These are phyloP conservation scores for Scutellaria barbata DNA, from an alignment of 257 asterid genomes.

Conservation along the genomic window DNA sequence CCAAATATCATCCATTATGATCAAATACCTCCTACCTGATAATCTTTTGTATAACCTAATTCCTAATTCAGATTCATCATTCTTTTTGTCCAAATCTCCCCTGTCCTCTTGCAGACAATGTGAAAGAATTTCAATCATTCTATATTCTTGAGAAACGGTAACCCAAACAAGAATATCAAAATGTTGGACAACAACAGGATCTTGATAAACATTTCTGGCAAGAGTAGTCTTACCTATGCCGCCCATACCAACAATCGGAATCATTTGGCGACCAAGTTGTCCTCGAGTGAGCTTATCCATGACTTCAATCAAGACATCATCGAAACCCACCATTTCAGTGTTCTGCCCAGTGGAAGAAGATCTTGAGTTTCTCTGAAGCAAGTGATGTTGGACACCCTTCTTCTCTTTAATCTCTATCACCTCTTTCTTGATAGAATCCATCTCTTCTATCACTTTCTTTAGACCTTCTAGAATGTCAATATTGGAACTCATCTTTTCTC, in stretches of 20 bases:
- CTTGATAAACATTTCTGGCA: neutral
- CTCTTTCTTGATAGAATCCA: conserved; percentile 9
- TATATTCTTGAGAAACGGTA: conserved; percentile 14
- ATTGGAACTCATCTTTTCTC: too few species aligned
- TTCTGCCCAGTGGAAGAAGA: neutral
- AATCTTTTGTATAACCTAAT: neutral
- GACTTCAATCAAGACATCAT: neutral
- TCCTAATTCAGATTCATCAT: neutral
- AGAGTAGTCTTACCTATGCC: conserved; percentile 23
- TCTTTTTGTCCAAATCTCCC: neutral
- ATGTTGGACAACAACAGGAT: neutral
- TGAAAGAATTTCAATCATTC: neutral
- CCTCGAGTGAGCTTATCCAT: neutral
- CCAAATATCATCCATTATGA: conserved; percentile 18
- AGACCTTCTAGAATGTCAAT: neutral
- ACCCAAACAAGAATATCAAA: conserved; percentile 15
- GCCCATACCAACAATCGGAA: conserved; percentile 5
- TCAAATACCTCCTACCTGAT: neutral
- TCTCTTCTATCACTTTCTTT: neutral
- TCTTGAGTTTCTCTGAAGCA: neutral
- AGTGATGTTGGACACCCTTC: neutral
- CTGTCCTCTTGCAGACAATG: neutral
- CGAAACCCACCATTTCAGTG: conserved; percentile 5
- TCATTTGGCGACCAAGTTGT: neutral
- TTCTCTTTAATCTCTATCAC: neutral